These are phyloP conservation scores for Rubia yunnanensis DNA, from an alignment of 257 asterid genomes.

Conservation along the genomic window DNA sequence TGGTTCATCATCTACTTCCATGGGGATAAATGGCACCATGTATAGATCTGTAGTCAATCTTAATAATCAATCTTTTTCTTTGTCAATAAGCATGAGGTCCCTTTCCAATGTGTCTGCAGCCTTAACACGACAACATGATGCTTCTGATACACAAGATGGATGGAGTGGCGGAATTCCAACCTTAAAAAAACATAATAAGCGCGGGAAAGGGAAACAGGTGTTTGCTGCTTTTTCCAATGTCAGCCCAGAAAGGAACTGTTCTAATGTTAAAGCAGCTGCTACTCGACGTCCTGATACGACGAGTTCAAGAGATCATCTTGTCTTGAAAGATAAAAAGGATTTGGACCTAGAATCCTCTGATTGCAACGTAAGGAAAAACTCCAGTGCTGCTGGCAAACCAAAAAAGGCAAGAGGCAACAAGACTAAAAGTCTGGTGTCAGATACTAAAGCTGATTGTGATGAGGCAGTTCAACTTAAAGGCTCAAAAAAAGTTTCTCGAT, in stretches of 20 bases:
- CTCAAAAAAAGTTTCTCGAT: constrained; percentile 27
- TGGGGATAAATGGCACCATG: constrained; percentile 22
- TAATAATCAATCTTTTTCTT: constrained; percentile 17
- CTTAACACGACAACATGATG: constrained; percentile 13
- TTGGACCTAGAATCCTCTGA: constrained; percentile 15
- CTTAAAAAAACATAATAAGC: constrained; percentile 13
- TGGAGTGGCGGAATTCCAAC: constrained; percentile 19
- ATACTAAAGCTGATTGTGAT: constrained; percentile 27
- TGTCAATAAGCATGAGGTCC: constrained; percentile 30
- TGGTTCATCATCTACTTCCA: constrained; percentile 25
- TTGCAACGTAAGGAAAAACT: constrained; percentile 16
- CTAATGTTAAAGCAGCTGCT: constrained; percentile 26
- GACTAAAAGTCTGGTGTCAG: constrained; percentile 25
- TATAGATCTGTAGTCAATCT: constrained; percentile 25
- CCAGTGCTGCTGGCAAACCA: constrained; percentile 30
- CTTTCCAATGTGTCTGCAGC: constrained; percentile 43
- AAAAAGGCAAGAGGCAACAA: constrained; percentile 44
- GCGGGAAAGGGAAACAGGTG: constrained; percentile 24
- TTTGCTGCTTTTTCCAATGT: constrained; percentile 24
- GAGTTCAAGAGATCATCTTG: constrained; percentile 24
- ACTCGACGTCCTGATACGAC: constrained; percentile 18
- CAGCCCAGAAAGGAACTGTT: constrained; percentile 21
- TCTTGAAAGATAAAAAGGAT: constrained; percentile 19
- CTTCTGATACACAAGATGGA: constrained; percentile 25
- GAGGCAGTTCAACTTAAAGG: constrained; percentile 22